Percentiles rank a stretch among this genome's conserved stretches.
Conservation (phyloP, 345 rosid genomes). For the Pistacia integerrima region DNA sequence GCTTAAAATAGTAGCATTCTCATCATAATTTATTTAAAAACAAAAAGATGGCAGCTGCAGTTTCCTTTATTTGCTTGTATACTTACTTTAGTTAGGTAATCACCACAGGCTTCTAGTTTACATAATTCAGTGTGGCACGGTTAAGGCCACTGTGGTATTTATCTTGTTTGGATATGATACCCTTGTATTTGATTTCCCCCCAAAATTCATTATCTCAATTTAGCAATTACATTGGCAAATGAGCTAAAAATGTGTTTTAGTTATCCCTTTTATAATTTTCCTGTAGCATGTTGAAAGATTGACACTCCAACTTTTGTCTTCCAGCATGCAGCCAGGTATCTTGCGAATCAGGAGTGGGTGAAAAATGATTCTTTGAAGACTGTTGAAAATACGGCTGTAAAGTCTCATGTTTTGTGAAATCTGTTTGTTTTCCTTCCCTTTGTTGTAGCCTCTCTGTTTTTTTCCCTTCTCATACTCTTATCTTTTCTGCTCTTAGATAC, state of each 20-base stretch:
- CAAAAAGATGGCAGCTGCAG: neutral
- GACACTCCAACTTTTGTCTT: slow-evolving; percentile 29
- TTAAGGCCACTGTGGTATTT: neutral
- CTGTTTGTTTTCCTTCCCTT: slow-evolving; percentile 19
- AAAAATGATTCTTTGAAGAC: slow-evolving; percentile 93
- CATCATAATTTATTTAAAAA: neutral
- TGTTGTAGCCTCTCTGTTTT: slow-evolving; percentile 17
- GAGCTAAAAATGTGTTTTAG: slow-evolving; percentile 1
- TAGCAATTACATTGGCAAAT: neutral
- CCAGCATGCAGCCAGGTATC: slow-evolving; percentile 98
- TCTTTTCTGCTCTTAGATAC: slow-evolving; percentile 59
- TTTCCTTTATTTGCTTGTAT: neutral
- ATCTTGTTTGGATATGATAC: slow-evolving; percentile 8
- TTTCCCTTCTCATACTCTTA: slow-evolving; percentile 23
- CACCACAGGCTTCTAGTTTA: neutral
- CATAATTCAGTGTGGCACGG: slow-evolving; percentile 2
- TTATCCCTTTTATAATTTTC: neutral
- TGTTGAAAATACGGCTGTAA: slow-evolving; percentile 98
- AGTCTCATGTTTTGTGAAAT: slow-evolving; percentile 21
- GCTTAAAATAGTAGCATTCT: neutral
- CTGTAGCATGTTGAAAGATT: slow-evolving; percentile 17
- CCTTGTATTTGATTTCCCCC: slow-evolving; percentile 13
- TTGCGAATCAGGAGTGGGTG: slow-evolving; percentile 99
- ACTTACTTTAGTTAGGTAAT: neutral
- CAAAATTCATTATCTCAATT: slow-evolving; percentile 11